Evolutionary conservation across 192 early-diverging fungal genomes (phyloP), one percentile per base, ranked within the genome.

Genomic region (Coemansia sp.): DNA sequence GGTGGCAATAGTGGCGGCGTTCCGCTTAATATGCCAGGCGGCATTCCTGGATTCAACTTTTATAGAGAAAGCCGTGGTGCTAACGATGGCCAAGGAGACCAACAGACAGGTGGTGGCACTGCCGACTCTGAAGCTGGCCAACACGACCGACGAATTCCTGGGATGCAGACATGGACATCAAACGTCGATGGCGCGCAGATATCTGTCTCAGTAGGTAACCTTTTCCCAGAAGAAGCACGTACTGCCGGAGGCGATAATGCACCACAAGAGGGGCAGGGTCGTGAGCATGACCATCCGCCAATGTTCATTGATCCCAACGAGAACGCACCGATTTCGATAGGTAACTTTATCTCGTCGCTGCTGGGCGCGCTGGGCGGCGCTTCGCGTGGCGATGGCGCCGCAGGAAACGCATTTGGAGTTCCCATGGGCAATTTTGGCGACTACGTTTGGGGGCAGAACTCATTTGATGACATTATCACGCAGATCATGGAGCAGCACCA

Each of bases 381-480:
- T 5, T 34, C 54, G 49, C 77, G 77, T 31, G 73, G 67, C 55
- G 77, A 69, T 19, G 77, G 67, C 9, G 54, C 49, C 8, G 38
- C 27, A 18, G 57, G 52, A 12, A 61, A 73, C 2, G 41, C 83
- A 19, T 74, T 78, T 70, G 79, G 73, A 14, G 65, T 79, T 16
- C 74, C 81, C n/a, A 69, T 79, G 2, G 86, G 84, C 28, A 82
- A 89, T 51, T 82, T 88, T 26, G 84, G 85, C 49, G 95, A 97
- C 78, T 97, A 97, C 76, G 95, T 84, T 7, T 91, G 91, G 78
- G 90, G 91, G 28, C 88, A 90, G 47, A 69, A 78, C 60, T 92
- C 87, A 19, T 82, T 94, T 19, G 95, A 97, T 73, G 89, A 92
- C 67, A 92, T 98, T 56, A 91, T 98, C 49, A 86, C 92, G 7